These are phyloP conservation scores for Fusarium longipes DNA, from an alignment of 2,329 filamentous ascomycete genomes.

Conservation along the genomic window DNA sequence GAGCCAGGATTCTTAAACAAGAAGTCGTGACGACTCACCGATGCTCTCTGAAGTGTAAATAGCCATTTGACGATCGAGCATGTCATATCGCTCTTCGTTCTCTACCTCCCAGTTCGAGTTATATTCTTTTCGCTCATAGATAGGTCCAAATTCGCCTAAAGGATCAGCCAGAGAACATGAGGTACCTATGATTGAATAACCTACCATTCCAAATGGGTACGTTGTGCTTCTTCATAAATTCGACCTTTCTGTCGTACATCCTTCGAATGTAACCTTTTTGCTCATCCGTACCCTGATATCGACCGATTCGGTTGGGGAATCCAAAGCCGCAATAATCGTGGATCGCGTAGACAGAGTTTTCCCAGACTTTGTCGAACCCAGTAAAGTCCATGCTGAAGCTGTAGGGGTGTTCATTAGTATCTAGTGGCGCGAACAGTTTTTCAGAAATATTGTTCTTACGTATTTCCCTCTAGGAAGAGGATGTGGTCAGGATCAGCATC, in stretches of 20 bases:
- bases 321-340: constrained; percentile 66
- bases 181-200: accelerated
- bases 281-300: constrained; percentile 52
- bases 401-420: accelerated
- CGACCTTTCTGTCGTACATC: constrained; percentile 55
- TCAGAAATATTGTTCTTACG: constrained; percentile 28
- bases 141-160: constrained; percentile 61
- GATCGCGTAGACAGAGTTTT: constrained; percentile 62
- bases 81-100: constrained; percentile 53
- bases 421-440: accelerated
- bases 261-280: constrained; percentile 50
- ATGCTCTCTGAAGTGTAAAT: constrained; percentile 49
- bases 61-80: constrained; percentile 55
- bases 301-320: constrained; percentile 57
- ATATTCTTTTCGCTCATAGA: constrained; percentile 56
- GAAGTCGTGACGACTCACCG: not conserved
- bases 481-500: constrained; percentile 59
- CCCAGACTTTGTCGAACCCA: constrained; percentile 52
- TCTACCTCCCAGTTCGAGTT: constrained; percentile 43
- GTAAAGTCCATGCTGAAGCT: constrained; percentile 48
- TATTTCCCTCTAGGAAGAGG: constrained; percentile 63
- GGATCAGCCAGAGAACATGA: not conserved
- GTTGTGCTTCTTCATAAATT: constrained; percentile 55
- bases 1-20: not conserved
- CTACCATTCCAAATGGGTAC: constrained; percentile 57